Evolutionary conservation across 345 rosid genomes (phyloP).

Genomic region (Brassica incana): DNA sequence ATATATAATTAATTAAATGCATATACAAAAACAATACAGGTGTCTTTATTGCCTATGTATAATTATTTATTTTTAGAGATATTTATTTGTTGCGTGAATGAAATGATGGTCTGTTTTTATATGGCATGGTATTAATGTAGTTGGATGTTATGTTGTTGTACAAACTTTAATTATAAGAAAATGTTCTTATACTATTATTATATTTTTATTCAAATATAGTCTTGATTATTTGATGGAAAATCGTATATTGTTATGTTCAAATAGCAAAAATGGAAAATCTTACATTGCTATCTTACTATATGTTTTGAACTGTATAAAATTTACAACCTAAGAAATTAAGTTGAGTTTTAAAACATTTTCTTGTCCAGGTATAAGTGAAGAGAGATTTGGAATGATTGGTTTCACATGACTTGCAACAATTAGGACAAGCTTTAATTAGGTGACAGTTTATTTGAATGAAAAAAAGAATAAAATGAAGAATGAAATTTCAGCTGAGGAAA

Average conservation of each 20-base stretch:
- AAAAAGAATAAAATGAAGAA: too few relatives aligned
- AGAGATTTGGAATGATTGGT: slow-evolving; percentile 2
- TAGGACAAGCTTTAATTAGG: not conserved
- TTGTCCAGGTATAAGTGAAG: slow-evolving; percentile 3
- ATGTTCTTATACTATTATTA: not conserved
- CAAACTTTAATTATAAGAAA: not conserved
- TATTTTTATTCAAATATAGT: not conserved
- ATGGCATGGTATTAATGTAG: not conserved
- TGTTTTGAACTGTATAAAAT: not conserved
- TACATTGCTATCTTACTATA: not conserved
- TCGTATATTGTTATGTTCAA: not conserved
- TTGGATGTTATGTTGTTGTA: not conserved
- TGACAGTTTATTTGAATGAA: too few relatives aligned
- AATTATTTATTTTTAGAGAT: not conserved
- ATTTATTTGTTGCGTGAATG: not conserved
- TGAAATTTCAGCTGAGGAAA: too few relatives aligned
- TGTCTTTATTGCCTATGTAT: not conserved
- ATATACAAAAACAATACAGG: not conserved
- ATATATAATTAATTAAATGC: slow-evolving; percentile 2
- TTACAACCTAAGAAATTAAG: not conserved
- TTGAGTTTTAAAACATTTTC: slow-evolving; percentile 1
- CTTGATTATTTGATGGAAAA: not conserved
- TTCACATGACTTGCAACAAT: not conserved
- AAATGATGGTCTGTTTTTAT: not conserved
- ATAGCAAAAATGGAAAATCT: not conserved